Evolutionary conservation across 805 yeast genomes (phyloP).

Genomic region (Pichia manshurica): DNA sequence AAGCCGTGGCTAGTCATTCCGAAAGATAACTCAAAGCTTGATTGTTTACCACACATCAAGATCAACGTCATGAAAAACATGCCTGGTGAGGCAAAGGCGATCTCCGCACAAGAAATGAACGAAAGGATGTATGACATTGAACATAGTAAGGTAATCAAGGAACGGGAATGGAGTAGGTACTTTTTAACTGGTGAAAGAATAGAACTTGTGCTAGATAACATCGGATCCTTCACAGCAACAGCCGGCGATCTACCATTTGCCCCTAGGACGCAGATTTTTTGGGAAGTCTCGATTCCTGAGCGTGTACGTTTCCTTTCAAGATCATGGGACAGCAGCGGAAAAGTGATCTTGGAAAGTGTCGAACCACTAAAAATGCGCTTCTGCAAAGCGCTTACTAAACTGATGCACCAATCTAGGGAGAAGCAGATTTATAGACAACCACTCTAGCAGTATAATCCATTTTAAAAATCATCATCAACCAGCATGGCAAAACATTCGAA

Average conservation of each 20-base stretch:
- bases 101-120: neutral
- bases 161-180: conserved; percentile 4
- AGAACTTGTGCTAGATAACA: conserved; percentile 8
- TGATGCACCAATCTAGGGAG: too few species aligned
- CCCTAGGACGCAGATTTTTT: neutral
- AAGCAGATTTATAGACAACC: too few species aligned
- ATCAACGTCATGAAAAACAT: conserved; percentile 1
- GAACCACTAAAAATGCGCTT: neutral
- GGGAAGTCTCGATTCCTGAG: conserved; percentile 8
- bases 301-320: neutral
- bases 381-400: neutral
- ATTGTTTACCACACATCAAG: neutral
- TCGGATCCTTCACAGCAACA: conserved; percentile 3
- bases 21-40: neutral
- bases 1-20: conserved; percentile 9
- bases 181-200: neutral
- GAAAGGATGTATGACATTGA: neutral
- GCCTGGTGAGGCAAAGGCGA: neutral
- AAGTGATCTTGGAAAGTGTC: neutral
- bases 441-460: too few species aligned
- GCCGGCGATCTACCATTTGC: neutral
- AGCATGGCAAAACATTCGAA: too few species aligned
- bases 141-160: neutral
- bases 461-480: too few species aligned
- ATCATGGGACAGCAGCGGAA: neutral